These are phyloP conservation scores for Suillus cothurnatus DNA, from an alignment of 768 basidiomycete species.

Conservation along the genomic window DNA sequence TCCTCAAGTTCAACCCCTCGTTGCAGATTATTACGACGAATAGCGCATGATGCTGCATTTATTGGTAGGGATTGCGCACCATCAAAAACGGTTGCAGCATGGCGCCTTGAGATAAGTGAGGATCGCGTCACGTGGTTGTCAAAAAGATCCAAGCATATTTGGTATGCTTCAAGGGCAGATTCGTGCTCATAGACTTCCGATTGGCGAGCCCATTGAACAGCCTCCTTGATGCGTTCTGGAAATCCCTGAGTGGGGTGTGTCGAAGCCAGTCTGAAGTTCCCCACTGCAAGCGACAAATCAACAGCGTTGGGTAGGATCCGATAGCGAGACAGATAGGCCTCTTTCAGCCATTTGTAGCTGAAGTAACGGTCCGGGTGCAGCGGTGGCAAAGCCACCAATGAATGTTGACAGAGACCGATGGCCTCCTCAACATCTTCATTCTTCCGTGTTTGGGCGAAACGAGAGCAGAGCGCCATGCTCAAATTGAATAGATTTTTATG, in stretches of 20 bases:
- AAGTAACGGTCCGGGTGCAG: neutral
- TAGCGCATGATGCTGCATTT: constrained; percentile 18
- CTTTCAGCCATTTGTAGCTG: constrained; percentile 1
- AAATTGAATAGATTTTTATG: neutral
- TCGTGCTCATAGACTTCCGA: constrained; percentile 4
- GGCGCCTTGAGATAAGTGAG: neutral
- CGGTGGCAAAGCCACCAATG: neutral
- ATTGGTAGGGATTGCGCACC: neutral
- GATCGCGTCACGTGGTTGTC: constrained; percentile 4
- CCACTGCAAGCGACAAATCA: neutral
- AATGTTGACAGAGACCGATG: neutral
- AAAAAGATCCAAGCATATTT: neutral
- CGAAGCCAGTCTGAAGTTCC: neutral
- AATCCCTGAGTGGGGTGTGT: neutral
- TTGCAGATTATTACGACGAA: constrained; percentile 12
- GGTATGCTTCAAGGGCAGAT: constrained; percentile 12
- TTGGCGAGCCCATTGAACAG: constrained; percentile 4
- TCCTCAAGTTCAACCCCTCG: constrained; percentile 31
- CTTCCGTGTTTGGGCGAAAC: neutral
- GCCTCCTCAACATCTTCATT: neutral
- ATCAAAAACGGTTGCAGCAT: neutral
- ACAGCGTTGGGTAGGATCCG: neutral
- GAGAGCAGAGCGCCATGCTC: constrained; percentile 1
- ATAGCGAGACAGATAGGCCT: neutral
- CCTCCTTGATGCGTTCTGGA: neutral